Percentiles rank a stretch among this genome's conserved stretches.
These are phyloP conservation scores for Myriangium duriaei DNA, from an alignment of 2,329 filamentous ascomycete species.

Conservation along the genomic window DNA sequence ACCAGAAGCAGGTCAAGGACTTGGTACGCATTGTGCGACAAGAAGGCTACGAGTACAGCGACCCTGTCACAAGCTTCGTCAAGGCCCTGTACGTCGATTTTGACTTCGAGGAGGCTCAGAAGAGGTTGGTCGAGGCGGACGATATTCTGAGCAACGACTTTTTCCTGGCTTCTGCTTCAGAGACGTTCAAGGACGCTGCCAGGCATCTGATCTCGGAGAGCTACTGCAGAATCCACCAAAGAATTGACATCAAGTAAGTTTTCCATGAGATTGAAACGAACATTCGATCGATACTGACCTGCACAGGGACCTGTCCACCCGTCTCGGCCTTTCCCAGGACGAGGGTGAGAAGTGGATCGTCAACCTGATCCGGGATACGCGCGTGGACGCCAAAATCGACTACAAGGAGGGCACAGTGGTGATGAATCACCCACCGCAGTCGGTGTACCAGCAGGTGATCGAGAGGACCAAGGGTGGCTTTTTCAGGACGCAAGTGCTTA, in stretches of 20 bases:
- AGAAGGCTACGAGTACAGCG: conserved; percentile 93
- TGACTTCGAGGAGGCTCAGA: conserved; percentile 92
- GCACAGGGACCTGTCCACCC: conserved; percentile 66
- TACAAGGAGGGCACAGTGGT: conserved; percentile 97
- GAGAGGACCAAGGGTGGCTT: conserved; percentile 98
- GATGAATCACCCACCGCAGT: conserved; percentile 98
- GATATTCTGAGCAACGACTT: conserved; percentile 88
- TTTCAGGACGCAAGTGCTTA: conserved; percentile 95
- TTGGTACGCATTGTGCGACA: conserved; percentile 90
- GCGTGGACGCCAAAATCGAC: conserved; percentile 97
- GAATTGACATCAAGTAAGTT: conserved; percentile 82
- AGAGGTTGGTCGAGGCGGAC: conserved; percentile 75
- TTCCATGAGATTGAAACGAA: not conserved
- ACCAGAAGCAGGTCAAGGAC: conserved; percentile 99
- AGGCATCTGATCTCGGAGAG: conserved; percentile 95
- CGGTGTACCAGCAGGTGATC: conserved; percentile 98
- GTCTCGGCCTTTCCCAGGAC: conserved; percentile 80
- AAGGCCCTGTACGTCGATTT: conserved; percentile 93
- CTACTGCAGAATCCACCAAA: conserved; percentile 99
- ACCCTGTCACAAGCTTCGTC: conserved; percentile 92
- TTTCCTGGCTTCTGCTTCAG: conserved; percentile 76
- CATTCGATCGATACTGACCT: conserved; percentile 11
- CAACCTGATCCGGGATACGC: conserved; percentile 94
- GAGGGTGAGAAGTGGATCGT: conserved; percentile 99
- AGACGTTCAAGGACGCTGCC: conserved; percentile 85